Conservation (phyloP, 2,329 filamentous ascomycete species). For the Microsporum canis region DNA sequence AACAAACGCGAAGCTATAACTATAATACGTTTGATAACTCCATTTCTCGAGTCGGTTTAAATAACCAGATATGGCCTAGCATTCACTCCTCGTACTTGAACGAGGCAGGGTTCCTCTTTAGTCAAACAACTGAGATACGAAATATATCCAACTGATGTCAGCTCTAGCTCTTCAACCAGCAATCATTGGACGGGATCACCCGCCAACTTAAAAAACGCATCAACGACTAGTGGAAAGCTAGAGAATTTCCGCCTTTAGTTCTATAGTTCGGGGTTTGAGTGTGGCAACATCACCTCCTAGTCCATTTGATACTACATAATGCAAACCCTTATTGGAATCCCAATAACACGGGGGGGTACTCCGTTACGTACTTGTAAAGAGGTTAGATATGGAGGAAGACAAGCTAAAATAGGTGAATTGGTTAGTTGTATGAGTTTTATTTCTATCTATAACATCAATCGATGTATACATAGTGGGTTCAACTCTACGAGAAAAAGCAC, state of each 20-base stretch:
- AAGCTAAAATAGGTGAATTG: too few species aligned
- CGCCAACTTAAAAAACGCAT: neutral
- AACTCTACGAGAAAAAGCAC: too few species aligned
- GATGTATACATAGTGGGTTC: too few species aligned
- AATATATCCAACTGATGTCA: neutral
- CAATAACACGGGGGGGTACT: too few species aligned
- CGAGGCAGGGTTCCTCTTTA: neutral
- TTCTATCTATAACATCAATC: too few species aligned
- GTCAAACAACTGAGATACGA: neutral
- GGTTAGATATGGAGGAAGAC: too few species aligned
- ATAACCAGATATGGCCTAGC: neutral
- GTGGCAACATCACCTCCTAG: neutral
- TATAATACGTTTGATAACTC: neutral
- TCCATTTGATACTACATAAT: too few species aligned
- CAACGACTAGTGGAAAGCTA: neutral
- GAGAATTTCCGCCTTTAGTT: neutral
- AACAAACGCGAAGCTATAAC: neutral
- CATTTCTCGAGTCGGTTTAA: neutral
- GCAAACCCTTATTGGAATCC: too few species aligned
- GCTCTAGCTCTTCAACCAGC: neutral
- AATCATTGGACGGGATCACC: neutral
- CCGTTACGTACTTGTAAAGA: too few species aligned
- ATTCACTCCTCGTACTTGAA: neutral
- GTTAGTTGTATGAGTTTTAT: too few species aligned
- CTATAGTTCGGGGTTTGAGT: neutral